Evolutionary conservation across 768 basidiomycete species (phyloP), one percentile per base, ranked within the genome.

Genomic region (Pisolithus tinctorius): DNA sequence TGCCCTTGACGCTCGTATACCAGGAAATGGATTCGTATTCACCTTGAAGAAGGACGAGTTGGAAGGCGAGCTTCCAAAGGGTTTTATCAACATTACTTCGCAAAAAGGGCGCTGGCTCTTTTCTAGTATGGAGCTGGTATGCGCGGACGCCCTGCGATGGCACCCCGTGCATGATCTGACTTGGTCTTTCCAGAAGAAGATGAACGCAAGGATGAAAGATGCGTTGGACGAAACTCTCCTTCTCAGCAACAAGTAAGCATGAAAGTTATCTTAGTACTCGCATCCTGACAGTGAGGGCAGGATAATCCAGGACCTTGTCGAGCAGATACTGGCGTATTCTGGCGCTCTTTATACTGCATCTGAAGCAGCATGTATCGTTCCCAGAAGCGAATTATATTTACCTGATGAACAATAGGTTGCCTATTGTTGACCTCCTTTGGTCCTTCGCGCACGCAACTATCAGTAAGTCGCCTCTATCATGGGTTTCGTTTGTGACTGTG

Each of bases 181-280:
- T 8, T 0, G 27, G 20, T 26, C 4, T 26, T 20, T 41, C 4
- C 51, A 93, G 92, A 88, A 89, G 65, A 92, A 93, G 60, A 74
- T 88, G 70, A 94, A 93, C 63, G 83, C 88, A 0, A 72, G 92
- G 43, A 88, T 96, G 83, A 86, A 84, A 58, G 92, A 95, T 62
- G 85, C 91, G 0, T 70, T 95, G n/a, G 85, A 93, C 52, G 95
- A 98, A 65, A 82, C 89, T 0, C 69, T 96, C 48, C 77, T 92
- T 38, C 72, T 97, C 46, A 94, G 93, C 60, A 84, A 92, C 55
- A 84, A 82, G 87, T 84, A 52, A 11, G 73, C 58, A 34, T 34
- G 13, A 13, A 34, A 14, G 5, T 26, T 10, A 25, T 34, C 25
- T 25, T 4, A 36, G 8, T 34, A 57, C 26, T 47, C 30, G 6